Evolutionary conservation across 2,329 filamentous ascomycete species (phyloP), one percentile per base, ranked within the genome.

Genomic region (Aspergillus japonicus): DNA sequence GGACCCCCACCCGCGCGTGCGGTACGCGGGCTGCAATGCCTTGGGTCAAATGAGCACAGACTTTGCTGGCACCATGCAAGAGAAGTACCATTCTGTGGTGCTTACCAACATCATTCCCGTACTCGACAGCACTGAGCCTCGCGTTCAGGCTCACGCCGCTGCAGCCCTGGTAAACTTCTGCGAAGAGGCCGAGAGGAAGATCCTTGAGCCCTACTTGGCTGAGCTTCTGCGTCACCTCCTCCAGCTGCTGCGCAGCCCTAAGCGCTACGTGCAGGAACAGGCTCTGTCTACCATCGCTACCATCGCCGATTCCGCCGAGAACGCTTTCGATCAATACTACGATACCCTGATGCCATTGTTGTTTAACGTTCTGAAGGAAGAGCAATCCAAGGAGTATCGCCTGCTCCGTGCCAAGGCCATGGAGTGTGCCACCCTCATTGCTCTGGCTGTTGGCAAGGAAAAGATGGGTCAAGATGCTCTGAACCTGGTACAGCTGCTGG

Each of bases 41-140:
- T 85, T 99, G n/a, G 95, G 95, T 29, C 95, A 99, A 77, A 99
- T 99, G 95, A 98, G 94, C 80, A 99, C 95, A 33, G 95, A 99
- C 73, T 99, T 99, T 75, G 94, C 96, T 12, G 93, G 93, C 12
- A 96, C 90, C 11, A 98, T 99, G 94, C 95, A 99, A 77, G 90
- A 91, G 67, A 95, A 96, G 69, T 96, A 96, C 76, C 95, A 96
- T 75, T 86, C 91, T 64, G 83, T 88, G 49, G 91, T 99, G 16
- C 84, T 99, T 54, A 91, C 88, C 67, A 92, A 92, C 66, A 95
- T 99, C 57, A 92, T 99, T 56, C 93, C 94, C 1, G 94, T 97
- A 0, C 84, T 99, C 5, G 87, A 93, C 70, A 96, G 92, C 2
- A 85, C 91, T 1, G 94, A 99, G 75, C 91, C 92, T 19, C 89